A percentile compares a stretch with the other conserved stretches of the same genome.
Evolutionary conservation across 2,329 filamentous ascomycete species (phyloP).

Genomic region (Hypoxylon rubiginosum): DNA sequence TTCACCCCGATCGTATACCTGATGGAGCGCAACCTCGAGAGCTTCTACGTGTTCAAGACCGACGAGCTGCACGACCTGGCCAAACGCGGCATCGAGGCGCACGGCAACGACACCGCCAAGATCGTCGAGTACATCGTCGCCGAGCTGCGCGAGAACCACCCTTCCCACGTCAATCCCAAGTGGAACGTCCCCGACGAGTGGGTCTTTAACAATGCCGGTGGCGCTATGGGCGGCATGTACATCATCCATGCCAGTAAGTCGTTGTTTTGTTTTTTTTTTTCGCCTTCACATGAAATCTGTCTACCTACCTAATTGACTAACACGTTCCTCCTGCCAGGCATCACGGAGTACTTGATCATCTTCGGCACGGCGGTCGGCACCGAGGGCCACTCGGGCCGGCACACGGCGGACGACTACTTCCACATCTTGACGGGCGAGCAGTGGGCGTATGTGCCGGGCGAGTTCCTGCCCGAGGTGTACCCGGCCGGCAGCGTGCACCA

Average conservation of each 20-base stretch:
- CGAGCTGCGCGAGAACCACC: constrained; percentile 70
- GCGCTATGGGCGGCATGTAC: constrained; percentile 93
- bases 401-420: constrained; percentile 96
- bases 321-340: constrained; percentile 57
- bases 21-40: constrained; percentile 70
- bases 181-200: constrained; percentile 72
- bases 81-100: constrained; percentile 72
- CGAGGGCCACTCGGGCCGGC: constrained; percentile 88
- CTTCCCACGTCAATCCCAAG: constrained; percentile 72
- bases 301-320: constrained; percentile 15
- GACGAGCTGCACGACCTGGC: constrained; percentile 77
- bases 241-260: constrained; percentile 85
- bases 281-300: no score
- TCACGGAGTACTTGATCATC: constrained; percentile 92
- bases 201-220: constrained; percentile 93
- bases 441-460: constrained; percentile 78
- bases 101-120: constrained; percentile 80
- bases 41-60: constrained; percentile 82
- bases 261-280: no score
- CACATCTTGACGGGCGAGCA: constrained; percentile 86
- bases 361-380: constrained; percentile 88
- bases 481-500: constrained; percentile 78
- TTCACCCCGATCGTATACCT: constrained; percentile 67
- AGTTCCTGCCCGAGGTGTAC: constrained; percentile 78
- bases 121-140: constrained; percentile 78